Conservation (phyloP, 805 yeast genomes). For the Zygosaccharomyces siamensis region DNA sequence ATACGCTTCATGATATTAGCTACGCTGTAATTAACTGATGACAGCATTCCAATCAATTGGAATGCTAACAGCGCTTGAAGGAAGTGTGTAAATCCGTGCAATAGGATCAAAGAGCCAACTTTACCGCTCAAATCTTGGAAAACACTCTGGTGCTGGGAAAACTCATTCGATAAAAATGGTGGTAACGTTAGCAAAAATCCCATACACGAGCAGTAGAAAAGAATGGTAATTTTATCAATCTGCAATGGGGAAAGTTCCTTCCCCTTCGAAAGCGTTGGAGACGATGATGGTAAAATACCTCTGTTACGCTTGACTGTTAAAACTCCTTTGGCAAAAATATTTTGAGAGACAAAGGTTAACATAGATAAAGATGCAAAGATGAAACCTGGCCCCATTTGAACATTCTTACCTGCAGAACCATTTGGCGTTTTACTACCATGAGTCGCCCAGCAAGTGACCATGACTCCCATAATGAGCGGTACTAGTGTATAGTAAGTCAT, state of each 20-base stretch:
- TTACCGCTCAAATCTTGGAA: slow-evolving; percentile 26
- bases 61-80: slow-evolving; percentile 70
- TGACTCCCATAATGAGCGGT: slow-evolving; percentile 81
- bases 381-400: slow-evolving; percentile 32
- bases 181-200: slow-evolving; percentile 68
- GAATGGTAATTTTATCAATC: slow-evolving; percentile 64
- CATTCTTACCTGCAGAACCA: not conserved
- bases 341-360: slow-evolving; percentile 68
- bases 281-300: slow-evolving; percentile 24
- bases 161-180: slow-evolving; percentile 56
- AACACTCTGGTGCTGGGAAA: slow-evolving; percentile 26
- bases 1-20: slow-evolving; percentile 75
- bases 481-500: slow-evolving; percentile 74
- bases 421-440: slow-evolving; percentile 17
- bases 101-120: slow-evolving; percentile 39
- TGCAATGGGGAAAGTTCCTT: slow-evolving; percentile 31
- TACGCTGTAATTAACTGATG: slow-evolving; percentile 75
- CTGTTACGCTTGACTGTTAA: slow-evolving; percentile 45
- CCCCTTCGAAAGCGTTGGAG: slow-evolving; percentile 19
- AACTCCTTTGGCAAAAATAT: slow-evolving; percentile 72
- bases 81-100: slow-evolving; percentile 71
- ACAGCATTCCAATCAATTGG: slow-evolving; percentile 63
- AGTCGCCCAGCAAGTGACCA: slow-evolving; percentile 62
- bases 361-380: slow-evolving; percentile 40
- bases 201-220: slow-evolving; percentile 64